These are phyloP conservation scores for Cyclotella choctawhatcheeana DNA, from an alignment of 108 stramenopile species.

Conservation along the genomic window DNA sequence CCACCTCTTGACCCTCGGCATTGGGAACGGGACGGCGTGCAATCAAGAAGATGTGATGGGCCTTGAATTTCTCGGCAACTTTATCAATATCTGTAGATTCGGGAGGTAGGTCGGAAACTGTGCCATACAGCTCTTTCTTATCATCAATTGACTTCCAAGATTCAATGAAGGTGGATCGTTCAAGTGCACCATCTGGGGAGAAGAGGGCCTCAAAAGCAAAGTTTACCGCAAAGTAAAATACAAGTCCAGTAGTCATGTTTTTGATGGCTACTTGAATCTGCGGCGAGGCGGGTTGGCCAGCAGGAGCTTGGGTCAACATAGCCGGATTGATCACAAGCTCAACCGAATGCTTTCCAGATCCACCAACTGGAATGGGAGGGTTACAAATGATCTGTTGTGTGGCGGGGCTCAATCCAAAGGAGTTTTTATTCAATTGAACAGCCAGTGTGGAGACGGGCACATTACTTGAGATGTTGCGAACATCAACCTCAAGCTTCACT, in stretches of 20 bases:
- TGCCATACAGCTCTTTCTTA: slow-evolving; percentile 83
- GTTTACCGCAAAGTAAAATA: slow-evolving; percentile 92
- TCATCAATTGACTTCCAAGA: slow-evolving; percentile 92
- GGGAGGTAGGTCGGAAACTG: slow-evolving; percentile 74
- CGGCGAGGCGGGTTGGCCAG: slow-evolving; percentile 71
- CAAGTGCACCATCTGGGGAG: slow-evolving; percentile 76
- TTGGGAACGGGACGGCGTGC: slow-evolving; percentile 94
- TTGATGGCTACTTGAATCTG: slow-evolving; percentile 95
- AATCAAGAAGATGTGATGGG: slow-evolving; percentile 87
- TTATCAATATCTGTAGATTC: slow-evolving; percentile 77
- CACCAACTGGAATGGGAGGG: slow-evolving; percentile 72
- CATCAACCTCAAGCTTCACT: slow-evolving; percentile 86
- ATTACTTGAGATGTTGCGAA: slow-evolving; percentile 73
- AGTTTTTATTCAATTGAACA: slow-evolving; percentile 98
- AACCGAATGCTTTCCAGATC: slow-evolving; percentile 59
- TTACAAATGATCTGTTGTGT: slow-evolving; percentile 88
- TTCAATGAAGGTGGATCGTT: slow-evolving; percentile 81
- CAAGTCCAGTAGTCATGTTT: slow-evolving; percentile 86
- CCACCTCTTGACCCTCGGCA: slow-evolving; percentile 91
- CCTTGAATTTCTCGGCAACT: slow-evolving; percentile 79
- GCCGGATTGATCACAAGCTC: slow-evolving; percentile 74
- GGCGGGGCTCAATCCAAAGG: slow-evolving; percentile 93
- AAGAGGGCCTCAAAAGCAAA: slow-evolving; percentile 86
- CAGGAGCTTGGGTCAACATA: slow-evolving; percentile 80
- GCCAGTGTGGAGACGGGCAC: slow-evolving; percentile 84